Evolutionary conservation across 176 grass and related monocot species (phyloP).

Genomic region (Zea luxurians): DNA sequence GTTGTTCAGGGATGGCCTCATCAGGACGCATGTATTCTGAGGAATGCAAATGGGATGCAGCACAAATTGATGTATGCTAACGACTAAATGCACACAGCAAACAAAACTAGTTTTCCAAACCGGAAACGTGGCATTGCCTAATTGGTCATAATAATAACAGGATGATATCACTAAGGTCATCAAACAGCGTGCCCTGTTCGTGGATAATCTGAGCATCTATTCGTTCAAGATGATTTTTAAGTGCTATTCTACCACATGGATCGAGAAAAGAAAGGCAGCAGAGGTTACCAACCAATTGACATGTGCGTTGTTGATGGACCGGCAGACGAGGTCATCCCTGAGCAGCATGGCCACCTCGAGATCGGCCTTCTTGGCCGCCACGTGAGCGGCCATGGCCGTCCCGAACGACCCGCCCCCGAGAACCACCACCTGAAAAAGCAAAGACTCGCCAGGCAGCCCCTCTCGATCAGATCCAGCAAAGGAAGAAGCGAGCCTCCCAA

Average conservation of each 20-base stretch:
- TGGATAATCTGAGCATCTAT: neutral
- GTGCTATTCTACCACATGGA: neutral
- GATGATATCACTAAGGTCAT: neutral
- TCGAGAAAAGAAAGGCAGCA: neutral
- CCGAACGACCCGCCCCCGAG: slow-evolving; percentile 87
- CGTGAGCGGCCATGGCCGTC: slow-evolving; percentile 77
- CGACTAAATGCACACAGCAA: neutral
- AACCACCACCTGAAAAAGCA: slow-evolving; percentile 61
- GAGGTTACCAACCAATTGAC: slow-evolving; percentile 48
- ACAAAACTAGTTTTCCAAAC: neutral
- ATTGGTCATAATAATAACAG: neutral
- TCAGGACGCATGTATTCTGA: too few species aligned
- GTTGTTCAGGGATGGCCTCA: too few species aligned
- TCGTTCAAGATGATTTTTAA: neutral
- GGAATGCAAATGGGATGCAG: neutral
- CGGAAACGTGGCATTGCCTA: neutral
- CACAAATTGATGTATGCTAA: neutral
- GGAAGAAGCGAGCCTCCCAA: neutral
- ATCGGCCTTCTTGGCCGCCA: slow-evolving; percentile 69
- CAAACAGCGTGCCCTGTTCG: neutral
- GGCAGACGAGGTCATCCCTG: slow-evolving; percentile 67
- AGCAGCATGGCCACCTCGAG: slow-evolving; percentile 81
- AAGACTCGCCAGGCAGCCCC: neutral
- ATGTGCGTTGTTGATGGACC: slow-evolving; percentile 65
- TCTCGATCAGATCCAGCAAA: neutral